These are phyloP conservation scores for Arachnomyces sp. DNA, from an alignment of 2,329 filamentous ascomycete species.

Conservation along the genomic window DNA sequence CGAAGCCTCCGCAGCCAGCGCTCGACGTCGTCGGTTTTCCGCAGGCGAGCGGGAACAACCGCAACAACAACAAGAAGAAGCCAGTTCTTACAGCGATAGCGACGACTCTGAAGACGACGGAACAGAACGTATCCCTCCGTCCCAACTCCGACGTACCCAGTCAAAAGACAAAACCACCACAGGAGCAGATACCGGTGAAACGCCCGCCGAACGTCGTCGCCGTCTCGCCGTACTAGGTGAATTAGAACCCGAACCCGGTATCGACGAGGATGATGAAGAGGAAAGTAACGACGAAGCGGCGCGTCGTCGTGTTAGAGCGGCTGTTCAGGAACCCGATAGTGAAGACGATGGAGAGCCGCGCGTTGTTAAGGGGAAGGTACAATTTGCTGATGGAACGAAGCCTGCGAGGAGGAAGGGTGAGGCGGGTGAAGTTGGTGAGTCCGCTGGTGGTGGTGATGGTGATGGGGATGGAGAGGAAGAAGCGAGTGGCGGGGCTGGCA, in stretches of 20 bases:
- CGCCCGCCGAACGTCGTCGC: conserved; percentile 39
- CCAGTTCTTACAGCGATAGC: conserved; percentile 14
- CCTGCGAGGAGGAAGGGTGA: conserved; percentile 17
- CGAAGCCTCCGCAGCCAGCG: conserved; percentile 29
- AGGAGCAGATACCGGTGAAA: conserved; percentile 30
- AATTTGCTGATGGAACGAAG: conserved; percentile 27
- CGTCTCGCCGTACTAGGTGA: conserved; percentile 39
- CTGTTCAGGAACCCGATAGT: conserved; percentile 16
- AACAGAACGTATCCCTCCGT: conserved; percentile 35
- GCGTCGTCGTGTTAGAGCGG: conserved; percentile 10
- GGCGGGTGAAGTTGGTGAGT: not conserved
- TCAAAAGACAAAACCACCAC: not conserved
- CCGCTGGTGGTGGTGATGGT: conserved; percentile 9
- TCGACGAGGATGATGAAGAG: conserved; percentile 17
- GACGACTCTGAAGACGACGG: conserved; percentile 37
- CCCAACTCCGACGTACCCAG: conserved; percentile 15
- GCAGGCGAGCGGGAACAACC: conserved; percentile 14
- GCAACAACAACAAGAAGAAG: too few relatives aligned
- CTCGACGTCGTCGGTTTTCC: conserved; percentile 29
- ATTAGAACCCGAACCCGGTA: conserved; percentile 15
- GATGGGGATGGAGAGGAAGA: conserved; percentile 12
- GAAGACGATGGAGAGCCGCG: conserved; percentile 20
- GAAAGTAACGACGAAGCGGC: conserved; percentile 17
- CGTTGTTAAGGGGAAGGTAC: conserved; percentile 21
- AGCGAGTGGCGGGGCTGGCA: conserved; percentile 7